These are phyloP conservation scores for Rhodamnia argentea DNA, from an alignment of 345 rosid genomes.

Conservation along the genomic window DNA sequence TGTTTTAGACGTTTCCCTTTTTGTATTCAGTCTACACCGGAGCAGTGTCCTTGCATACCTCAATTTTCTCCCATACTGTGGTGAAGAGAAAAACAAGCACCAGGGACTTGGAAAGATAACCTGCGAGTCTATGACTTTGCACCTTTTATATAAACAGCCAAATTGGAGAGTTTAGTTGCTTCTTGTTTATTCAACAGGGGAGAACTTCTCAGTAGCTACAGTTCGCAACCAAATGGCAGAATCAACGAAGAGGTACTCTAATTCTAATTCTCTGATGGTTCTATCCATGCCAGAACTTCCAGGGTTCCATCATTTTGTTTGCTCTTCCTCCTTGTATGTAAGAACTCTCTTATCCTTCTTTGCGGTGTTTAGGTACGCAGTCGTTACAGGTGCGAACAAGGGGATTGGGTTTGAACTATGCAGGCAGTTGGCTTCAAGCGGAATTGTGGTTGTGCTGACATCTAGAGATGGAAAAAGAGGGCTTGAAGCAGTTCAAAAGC, in stretches of 20 bases:
- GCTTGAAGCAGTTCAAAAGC: slow-evolving; percentile 15
- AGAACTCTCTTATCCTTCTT: not conserved
- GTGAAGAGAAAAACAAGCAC: not conserved
- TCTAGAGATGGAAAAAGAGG: slow-evolving; percentile 21
- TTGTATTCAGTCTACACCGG: too few species aligned
- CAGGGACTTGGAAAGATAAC: not conserved
- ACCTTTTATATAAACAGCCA: not conserved
- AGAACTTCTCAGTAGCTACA: not conserved
- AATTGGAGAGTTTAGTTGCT: not conserved
- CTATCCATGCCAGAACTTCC: not conserved
- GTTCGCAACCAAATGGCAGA: not conserved
- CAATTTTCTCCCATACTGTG: not conserved
- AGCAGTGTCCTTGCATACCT: too few species aligned
- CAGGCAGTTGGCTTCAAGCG: slow-evolving; percentile 12
- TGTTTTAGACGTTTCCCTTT: too few species aligned
- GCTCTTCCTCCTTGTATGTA: not conserved
- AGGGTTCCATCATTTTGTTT: not conserved
- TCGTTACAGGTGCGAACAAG: slow-evolving; percentile 20
- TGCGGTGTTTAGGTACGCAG: slow-evolving; percentile 8
- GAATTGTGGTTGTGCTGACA: slow-evolving; percentile 13
- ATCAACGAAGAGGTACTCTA: not conserved
- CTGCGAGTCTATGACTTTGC: not conserved
- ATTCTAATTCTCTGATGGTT: not conserved
- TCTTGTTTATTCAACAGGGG: not conserved
- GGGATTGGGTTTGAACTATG: slow-evolving; percentile 28